Conservation (phyloP, 1,284 basidiomycete genomes). For the Exobasidium cylindrosporum region DNA sequence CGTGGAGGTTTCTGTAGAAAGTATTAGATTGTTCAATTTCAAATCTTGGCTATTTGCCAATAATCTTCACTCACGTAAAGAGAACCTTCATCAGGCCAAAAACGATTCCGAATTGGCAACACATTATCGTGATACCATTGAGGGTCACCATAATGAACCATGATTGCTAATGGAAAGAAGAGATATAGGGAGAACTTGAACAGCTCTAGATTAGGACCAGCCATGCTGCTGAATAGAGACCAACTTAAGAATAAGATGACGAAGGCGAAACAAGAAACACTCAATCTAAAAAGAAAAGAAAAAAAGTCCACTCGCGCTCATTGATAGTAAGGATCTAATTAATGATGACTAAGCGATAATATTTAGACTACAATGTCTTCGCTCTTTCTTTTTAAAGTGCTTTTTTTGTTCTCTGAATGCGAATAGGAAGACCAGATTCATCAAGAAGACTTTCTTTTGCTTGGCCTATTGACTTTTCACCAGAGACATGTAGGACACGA, state of each 20-base stretch:
- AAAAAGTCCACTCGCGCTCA: too few species aligned
- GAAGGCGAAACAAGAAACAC: neutral
- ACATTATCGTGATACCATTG: slow-evolving; percentile 80
- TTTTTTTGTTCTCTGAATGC: slow-evolving; percentile 47
- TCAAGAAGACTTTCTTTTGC: slow-evolving; percentile 35
- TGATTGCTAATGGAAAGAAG: slow-evolving; percentile 77
- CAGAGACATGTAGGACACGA: slow-evolving; percentile 35
- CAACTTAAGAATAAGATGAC: too few species aligned
- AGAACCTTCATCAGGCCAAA: slow-evolving; percentile 41
- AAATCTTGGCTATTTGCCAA: neutral
- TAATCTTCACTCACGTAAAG: slow-evolving; percentile 26
- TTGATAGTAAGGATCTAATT: too few species aligned
- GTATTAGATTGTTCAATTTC: neutral
- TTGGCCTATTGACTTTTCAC: slow-evolving; percentile 3
- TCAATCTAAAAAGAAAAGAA: neutral
- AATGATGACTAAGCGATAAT: too few species aligned
- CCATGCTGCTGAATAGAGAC: slow-evolving; percentile 60
- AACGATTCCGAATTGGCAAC: slow-evolving; percentile 60
- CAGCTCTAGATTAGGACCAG: slow-evolving; percentile 65
- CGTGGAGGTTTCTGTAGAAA: slow-evolving; percentile 28
- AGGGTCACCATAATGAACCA: slow-evolving; percentile 84
- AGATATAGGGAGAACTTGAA: slow-evolving; percentile 64
- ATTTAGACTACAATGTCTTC: too few species aligned
- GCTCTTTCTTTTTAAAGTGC: too few species aligned
- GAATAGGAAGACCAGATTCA: slow-evolving; percentile 40